A percentile compares a stretch with the other conserved stretches of the same genome.
Conservation (phyloP, 2,329 filamentous ascomycete species). For the Aureobasidium vineae region DNA sequence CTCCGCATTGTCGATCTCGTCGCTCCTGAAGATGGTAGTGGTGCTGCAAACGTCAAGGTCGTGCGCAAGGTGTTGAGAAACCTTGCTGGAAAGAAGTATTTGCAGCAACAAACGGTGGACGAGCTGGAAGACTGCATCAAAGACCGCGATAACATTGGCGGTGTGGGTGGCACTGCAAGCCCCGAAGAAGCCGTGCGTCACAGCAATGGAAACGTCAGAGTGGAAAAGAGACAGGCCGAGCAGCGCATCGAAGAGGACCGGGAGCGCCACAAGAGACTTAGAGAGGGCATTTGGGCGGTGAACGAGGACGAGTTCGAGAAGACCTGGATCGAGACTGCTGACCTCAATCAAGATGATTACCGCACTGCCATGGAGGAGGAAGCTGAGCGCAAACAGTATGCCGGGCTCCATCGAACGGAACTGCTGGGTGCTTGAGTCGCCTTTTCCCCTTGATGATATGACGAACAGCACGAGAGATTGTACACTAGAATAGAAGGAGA, state of each 20-base stretch:
- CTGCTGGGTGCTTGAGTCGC: background rate
- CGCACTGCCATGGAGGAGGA: slow-evolving; percentile 72
- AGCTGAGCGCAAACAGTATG: slow-evolving; percentile 52
- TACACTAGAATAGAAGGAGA: background rate
- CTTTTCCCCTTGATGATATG: background rate
- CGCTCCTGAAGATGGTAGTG: slow-evolving; percentile 78
- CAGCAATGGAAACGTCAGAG: slow-evolving; percentile 40
- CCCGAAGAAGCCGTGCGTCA: slow-evolving; percentile 14
- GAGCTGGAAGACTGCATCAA: slow-evolving; percentile 83
- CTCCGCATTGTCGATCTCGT: slow-evolving; percentile 88
- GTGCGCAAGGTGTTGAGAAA: slow-evolving; percentile 61
- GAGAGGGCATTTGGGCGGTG: slow-evolving; percentile 93
- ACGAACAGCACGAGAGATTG: background rate
- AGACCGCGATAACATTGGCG: slow-evolving; percentile 60
- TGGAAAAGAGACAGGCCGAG: slow-evolving; percentile 88
- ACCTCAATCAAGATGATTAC: slow-evolving; percentile 83
- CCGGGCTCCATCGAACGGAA: slow-evolving; percentile 41
- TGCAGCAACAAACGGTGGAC: slow-evolving; percentile 69
- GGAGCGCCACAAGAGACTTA: slow-evolving; percentile 85
- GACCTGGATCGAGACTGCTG: slow-evolving; percentile 84
- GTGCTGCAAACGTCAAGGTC: slow-evolving; percentile 90
- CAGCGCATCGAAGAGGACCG: slow-evolving; percentile 96
- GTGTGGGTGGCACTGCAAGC: slow-evolving; percentile 29
- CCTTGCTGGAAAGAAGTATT: slow-evolving; percentile 64
- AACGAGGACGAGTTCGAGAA: slow-evolving; percentile 69